These are phyloP conservation scores for Euphorbia schlechtendalii DNA, from an alignment of 441 rosid species.

Conservation along the genomic window DNA sequence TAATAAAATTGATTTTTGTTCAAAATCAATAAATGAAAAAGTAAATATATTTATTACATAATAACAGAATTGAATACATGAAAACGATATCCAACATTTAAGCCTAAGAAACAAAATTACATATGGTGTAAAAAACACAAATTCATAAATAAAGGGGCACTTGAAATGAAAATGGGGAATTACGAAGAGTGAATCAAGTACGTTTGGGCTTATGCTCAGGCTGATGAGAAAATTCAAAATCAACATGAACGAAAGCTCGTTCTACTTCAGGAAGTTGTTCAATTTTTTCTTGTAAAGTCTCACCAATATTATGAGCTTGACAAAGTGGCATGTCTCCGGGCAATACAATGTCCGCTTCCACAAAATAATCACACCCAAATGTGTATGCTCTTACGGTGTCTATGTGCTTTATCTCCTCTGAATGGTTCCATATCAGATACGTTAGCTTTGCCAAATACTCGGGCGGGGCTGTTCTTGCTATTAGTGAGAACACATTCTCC, in stretches of 20 bases:
- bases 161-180: too few species aligned
- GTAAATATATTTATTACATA: too few species aligned
- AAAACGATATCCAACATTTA: too few species aligned
- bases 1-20: too few species aligned
- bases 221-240: slow-evolving; percentile 37
- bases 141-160: too few species aligned
- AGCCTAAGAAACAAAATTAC: too few species aligned
- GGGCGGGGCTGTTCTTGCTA: slow-evolving; percentile 64
- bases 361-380: slow-evolving; percentile 58
- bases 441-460: slow-evolving; percentile 58
- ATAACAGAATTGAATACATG: too few species aligned
- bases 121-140: too few species aligned
- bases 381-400: slow-evolving; percentile 66
- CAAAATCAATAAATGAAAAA: too few species aligned
- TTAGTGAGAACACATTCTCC: slow-evolving; percentile 61
- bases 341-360: slow-evolving; percentile 57
- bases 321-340: slow-evolving; percentile 51
- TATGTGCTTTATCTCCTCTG: slow-evolving; percentile 55
- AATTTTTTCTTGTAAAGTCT: slow-evolving; percentile 66
- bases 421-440: slow-evolving; percentile 68
- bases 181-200: not conserved
- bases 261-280: slow-evolving; percentile 63
- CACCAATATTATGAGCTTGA: slow-evolving; percentile 63
- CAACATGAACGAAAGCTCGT: slow-evolving; percentile 64
- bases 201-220: slow-evolving; percentile 41